These are phyloP conservation scores for Sordariomycetes sp. DNA, from an alignment of 2,329 filamentous ascomycete genomes.

Conservation along the genomic window DNA sequence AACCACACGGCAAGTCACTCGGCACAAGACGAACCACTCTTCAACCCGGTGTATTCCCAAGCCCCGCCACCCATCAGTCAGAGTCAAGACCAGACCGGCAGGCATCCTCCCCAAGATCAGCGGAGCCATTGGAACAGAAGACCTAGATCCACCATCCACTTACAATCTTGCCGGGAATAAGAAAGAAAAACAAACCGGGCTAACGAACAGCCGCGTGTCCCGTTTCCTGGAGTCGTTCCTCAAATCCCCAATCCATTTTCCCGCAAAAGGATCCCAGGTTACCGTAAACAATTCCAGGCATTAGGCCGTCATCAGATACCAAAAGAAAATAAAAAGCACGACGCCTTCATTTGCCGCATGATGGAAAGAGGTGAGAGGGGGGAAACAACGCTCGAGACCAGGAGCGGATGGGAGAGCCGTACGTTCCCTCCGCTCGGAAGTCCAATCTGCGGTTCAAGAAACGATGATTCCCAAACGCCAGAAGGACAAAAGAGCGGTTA, in stretches of 20 bases:
- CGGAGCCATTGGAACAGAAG: background rate
- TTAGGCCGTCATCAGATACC: background rate
- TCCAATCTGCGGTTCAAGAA: background rate
- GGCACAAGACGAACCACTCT: too few species aligned
- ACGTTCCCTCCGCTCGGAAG: background rate
- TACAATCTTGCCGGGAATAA: background rate
- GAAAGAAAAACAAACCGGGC: background rate
- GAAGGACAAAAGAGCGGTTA: background rate
- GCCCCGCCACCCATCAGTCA: too few species aligned
- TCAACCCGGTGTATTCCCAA: too few species aligned
- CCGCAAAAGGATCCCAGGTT: background rate
- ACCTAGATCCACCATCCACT: background rate
- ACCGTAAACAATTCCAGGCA: background rate
- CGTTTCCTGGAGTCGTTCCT: background rate
- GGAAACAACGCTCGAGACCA: background rate
- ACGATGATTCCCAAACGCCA: background rate
- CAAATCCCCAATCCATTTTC: background rate
- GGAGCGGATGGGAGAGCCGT: background rate
- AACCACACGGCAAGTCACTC: too few species aligned
- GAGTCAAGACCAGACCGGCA: background rate
- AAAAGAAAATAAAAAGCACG: background rate
- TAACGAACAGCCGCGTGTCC: background rate
- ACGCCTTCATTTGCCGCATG: background rate
- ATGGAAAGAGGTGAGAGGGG: background rate
- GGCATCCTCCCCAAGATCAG: background rate